Evolutionary conservation across 495 filamentous ascomycete species (phyloP).

Genomic region (Hypoxylon fuscum): DNA sequence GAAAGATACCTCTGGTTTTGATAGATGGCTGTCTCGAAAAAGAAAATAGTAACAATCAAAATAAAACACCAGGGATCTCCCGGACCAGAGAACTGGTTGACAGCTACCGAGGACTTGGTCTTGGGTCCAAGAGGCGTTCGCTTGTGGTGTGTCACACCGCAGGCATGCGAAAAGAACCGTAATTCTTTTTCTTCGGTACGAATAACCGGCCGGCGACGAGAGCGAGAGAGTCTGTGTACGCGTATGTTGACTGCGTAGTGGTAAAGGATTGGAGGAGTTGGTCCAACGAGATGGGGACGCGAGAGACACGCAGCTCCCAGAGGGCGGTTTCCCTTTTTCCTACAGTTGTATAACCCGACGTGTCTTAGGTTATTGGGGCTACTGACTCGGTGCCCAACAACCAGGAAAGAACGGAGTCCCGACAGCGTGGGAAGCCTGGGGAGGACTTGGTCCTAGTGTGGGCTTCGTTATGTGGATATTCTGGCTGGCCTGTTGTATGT

Average conservation of each 20-base stretch:
- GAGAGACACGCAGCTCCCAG: constrained; percentile 39
- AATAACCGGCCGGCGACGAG: constrained; percentile 27
- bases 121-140: constrained; percentile 40
- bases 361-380: constrained; percentile 29
- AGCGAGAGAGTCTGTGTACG: constrained; percentile 23
- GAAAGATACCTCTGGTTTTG: neutral
- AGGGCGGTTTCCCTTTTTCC: constrained; percentile 25
- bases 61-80: constrained; percentile 38
- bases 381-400: constrained; percentile 5
- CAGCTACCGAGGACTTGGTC: constrained; percentile 42
- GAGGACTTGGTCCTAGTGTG: constrained; percentile 3
- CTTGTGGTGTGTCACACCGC: constrained; percentile 41
- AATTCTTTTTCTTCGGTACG: constrained; percentile 34
- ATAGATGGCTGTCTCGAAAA: constrained; percentile 13
- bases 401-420: constrained; percentile 21
- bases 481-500: constrained; percentile 26
- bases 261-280: constrained; percentile 34
- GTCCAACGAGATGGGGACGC: constrained; percentile 36
- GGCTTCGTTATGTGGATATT: constrained; percentile 31
- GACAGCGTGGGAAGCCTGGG: constrained; percentile 21
- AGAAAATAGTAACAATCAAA: constrained; percentile 29
- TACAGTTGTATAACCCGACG: constrained; percentile 38
- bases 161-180: constrained; percentile 40
- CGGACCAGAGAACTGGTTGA: constrained; percentile 41
- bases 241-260: constrained; percentile 31